Conservation (phyloP, 23 red algal genomes). For the Gracilaria vermiculophylla region DNA sequence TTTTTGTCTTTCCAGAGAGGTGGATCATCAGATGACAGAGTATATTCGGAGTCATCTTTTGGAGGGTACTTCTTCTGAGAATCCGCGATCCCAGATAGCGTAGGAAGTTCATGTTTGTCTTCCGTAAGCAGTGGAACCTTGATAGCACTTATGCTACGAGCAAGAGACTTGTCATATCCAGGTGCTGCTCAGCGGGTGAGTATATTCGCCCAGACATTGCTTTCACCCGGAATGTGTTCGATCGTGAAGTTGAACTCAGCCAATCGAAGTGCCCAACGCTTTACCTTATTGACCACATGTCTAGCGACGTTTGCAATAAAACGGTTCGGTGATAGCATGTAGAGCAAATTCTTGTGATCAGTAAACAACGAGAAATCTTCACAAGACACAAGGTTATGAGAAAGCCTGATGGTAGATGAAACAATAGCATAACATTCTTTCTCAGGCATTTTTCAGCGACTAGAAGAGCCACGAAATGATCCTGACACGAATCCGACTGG, state of each 20-base stretch:
- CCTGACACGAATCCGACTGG: slow-evolving; percentile 13
- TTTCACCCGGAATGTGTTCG: neutral
- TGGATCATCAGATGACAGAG: neutral
- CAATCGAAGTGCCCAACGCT: slow-evolving; percentile 11
- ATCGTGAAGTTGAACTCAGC: neutral
- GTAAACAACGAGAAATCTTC: neutral
- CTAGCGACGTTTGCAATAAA: neutral
- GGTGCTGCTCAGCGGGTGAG: neutral
- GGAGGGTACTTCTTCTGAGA: neutral
- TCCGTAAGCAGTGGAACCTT: neutral
- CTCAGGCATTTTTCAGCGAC: neutral
- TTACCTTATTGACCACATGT: neutral
- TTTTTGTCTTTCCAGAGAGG: neutral
- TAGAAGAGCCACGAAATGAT: neutral
- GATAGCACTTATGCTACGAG: neutral
- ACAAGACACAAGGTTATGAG: neutral
- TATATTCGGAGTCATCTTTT: too few species aligned
- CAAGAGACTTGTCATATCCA: neutral
- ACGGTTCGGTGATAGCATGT: neutral
- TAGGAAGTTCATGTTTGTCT: neutral
- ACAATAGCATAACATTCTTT: slow-evolving; percentile 2
- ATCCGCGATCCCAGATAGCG: neutral
- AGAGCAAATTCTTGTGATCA: neutral
- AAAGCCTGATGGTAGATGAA: neutral
- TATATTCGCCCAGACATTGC: neutral